Base-by-base conservation (phyloP, 1,139 yeast species). In the Candida neerlandica region DNA sequence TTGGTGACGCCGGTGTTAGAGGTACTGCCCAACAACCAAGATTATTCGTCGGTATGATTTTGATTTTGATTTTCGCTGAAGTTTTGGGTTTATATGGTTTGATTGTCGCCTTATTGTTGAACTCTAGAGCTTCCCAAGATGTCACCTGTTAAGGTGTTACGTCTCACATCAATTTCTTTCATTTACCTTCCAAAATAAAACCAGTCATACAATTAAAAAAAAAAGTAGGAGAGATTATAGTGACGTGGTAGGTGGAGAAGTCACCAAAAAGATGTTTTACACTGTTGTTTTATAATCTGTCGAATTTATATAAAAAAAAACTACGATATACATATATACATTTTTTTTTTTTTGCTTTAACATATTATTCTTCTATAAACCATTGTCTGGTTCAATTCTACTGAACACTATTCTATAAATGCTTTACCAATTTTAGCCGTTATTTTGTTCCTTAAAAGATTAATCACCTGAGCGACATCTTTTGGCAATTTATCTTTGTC, bases 1-100 rank as follows among this genome's bases (percentile, higher is more conserved):
- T 94, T 47, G 99, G 99, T 58, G 99, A 94, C 68, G 98, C 92
- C 60, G 99, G 99, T 66, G 98, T 94, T 48, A 86, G 99, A 69
- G 96, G 92, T 64, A 85, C 86, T 60, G 94, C 92, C 83, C 96
- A 90, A 70, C 98, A 94, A 75, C 97, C 97, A 58, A 84, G 97
- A 71, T 80, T 94, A 60, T 94, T 94, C 71, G 99, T 94, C 54
- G 97, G 97, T 52, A 85, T 85, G 71, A 94, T 92, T 65, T 83
- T 92, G 74, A 94, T 94, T 68, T 85, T 94, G 69, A 94, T 94
- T 86, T 94, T 94, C 71, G 97, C 98, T 45, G 98, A 94, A 79
- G 99, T 94, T 54, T 80, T 94, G 73, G 99, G 99, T 55, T 82
- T 94, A 60, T 94, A 94, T 70, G 99, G 99, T 58, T 86, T 89